Conservation (phyloP, 73 alveolate genomes). For the Diophrys sp. region DNA sequence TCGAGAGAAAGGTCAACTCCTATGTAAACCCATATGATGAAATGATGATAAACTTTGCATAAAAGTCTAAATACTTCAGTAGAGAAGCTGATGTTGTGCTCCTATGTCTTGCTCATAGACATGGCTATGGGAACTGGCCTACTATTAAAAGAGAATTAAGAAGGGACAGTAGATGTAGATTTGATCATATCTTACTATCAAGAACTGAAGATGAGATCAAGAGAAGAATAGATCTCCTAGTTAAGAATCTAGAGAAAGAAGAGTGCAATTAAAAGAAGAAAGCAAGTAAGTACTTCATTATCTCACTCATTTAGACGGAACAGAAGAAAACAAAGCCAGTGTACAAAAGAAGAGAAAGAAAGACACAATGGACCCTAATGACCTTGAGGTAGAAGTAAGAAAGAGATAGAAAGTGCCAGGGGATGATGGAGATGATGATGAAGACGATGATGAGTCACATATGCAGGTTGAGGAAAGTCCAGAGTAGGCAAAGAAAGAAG, state of each 20-base stretch:
- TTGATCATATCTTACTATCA: constrained; percentile 91
- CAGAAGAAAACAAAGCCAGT: not conserved
- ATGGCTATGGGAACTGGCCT: constrained; percentile 97
- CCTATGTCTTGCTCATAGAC: constrained; percentile 81
- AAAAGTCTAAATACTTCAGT: constrained; percentile 74
- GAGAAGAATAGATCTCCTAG: constrained; percentile 92
- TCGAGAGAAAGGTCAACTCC: constrained; percentile 32
- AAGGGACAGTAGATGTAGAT: constrained; percentile 84
- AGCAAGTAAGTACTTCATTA: not conserved
- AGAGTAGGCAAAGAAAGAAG: no score
- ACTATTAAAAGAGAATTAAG: constrained; percentile 81
- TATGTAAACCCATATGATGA: constrained; percentile 69
- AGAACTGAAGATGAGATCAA: constrained; percentile 91
- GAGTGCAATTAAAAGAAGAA: constrained; percentile 46
- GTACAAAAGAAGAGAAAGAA: not conserved
- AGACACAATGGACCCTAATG: not conserved
- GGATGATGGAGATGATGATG: not conserved
- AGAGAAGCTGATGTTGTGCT: constrained; percentile 78
- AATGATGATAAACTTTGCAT: constrained; percentile 59
- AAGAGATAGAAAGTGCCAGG: not conserved
- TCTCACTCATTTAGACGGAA: no score
- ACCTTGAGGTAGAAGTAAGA: not conserved
- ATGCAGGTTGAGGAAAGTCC: no score
- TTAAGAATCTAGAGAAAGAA: constrained; percentile 93
- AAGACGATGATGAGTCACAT: not conserved